Base-by-base conservation (phyloP, 176 grass and related monocot genomes). In the Carex myosuroides region DNA sequence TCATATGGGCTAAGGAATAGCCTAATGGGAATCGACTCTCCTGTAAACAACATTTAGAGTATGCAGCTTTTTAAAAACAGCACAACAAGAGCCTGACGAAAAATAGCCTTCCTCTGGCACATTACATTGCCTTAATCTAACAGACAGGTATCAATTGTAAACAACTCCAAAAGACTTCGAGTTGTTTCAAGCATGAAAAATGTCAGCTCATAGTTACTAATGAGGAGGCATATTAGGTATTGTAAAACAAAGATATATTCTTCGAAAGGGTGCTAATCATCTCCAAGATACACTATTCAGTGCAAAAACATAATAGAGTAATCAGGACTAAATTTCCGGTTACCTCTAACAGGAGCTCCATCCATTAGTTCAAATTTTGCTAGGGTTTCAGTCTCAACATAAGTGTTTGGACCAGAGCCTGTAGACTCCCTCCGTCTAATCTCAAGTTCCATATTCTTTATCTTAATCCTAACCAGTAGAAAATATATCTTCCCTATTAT, bases 301-400 rank as follows among this genome's bases (percentile, higher is more conserved):
- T 76, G 48, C 5, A 18, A 41, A 55, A 32, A 70, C 14, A n/a
- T 70, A 22, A 55, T 56, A 32, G 24, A 55, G 13, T 8, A 78
- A 55, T 35, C 52, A 57, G 26, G 33, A 57, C 14, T 81, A 81
- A 46, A 64, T 3, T 42, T 46, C 62, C 1, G 30, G 39, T 22
- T 97, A 98, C 95, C 95, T 98, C 95, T 90, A 24, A 95, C 97
- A 85, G 97, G 97, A 85, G 97, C 93, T 82, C 97, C 97, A 85
- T 99, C 97, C 97, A 99, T 99, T 81, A 99, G 74, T 86, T 99
- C 97, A 89, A 94, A 99, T 63, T 99, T 99, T 44, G 97, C 97
- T 82, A 99, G 93, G n/a, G 97, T 99, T 77, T 99, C 97, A 58
- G 97, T 99, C 69, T 99, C 97, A 83, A 99, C 93, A 93, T 95